These are phyloP conservation scores for Vaccinium myrtillus DNA, from an alignment of 148 eudicot genomes.

Conservation along the genomic window DNA sequence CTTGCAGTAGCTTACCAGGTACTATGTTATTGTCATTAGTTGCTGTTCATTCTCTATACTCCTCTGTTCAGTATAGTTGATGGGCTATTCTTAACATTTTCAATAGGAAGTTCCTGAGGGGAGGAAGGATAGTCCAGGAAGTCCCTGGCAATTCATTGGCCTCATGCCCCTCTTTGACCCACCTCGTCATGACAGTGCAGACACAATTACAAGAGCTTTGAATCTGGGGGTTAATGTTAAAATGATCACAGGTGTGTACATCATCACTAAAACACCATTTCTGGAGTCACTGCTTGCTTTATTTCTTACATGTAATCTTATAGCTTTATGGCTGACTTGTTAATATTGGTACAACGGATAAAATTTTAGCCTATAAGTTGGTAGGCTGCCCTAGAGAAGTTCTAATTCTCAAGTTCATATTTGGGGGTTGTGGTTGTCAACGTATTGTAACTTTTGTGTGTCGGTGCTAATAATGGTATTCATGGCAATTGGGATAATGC, in stretches of 20 bases:
- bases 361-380: background rate
- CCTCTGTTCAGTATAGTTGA: background rate
- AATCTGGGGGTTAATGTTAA: constrained; percentile 56
- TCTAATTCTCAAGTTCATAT: background rate
- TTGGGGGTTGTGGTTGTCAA: background rate
- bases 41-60: background rate
- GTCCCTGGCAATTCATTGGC: constrained; percentile 56
- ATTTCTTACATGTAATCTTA: background rate
- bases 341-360: background rate
- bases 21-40: background rate
- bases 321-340: background rate
- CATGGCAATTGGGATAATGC: too few relatives aligned
- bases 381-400: background rate
- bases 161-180: constrained; percentile 61
- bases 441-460: background rate
- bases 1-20: constrained; percentile 75
- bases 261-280: background rate
- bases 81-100: background rate
- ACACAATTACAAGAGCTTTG: constrained; percentile 51
- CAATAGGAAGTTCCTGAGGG: constrained; percentile 65
- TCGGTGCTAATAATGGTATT: background rate
- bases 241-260: constrained; percentile 50
- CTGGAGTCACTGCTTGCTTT: background rate
- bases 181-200: constrained; percentile 63
- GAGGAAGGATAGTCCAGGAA: constrained; percentile 53